Evolutionary conservation across 495 filamentous ascomycete species (phyloP).

Genomic region (Neurospora sp.): DNA sequence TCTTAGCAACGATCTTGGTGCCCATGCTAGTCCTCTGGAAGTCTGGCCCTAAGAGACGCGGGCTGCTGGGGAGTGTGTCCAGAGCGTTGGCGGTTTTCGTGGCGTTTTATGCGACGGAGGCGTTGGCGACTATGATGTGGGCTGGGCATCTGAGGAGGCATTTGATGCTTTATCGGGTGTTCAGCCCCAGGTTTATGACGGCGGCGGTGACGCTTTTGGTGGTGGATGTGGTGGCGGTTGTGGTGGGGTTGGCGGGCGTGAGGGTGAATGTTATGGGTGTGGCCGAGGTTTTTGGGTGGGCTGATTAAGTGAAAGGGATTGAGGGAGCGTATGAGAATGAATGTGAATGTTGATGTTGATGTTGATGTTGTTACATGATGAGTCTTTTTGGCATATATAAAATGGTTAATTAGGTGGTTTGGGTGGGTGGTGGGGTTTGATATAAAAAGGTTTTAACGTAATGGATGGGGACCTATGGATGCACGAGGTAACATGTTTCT

Average conservation of each 20-base stretch:
- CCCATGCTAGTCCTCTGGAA: constrained; percentile 87
- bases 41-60: constrained; percentile 38
- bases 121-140: constrained; percentile 77
- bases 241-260: constrained; percentile 59
- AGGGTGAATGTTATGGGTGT: constrained; percentile 67
- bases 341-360: not conserved
- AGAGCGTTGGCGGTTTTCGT: constrained; percentile 63
- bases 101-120: constrained; percentile 70
- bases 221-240: constrained; percentile 62
- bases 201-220: constrained; percentile 61
- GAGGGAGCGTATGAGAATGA: not conserved
- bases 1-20: constrained; percentile 66
- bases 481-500: not conserved
- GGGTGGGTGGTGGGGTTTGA: not conserved
- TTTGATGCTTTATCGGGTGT: constrained; percentile 96
- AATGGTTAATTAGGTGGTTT: not conserved
- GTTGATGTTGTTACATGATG: not conserved
- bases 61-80: constrained; percentile 56
- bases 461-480: not conserved
- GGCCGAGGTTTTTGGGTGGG: constrained; percentile 82
- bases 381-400: not conserved
- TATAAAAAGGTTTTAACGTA: not conserved
- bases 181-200: constrained; percentile 81
- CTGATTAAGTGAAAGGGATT: not conserved
- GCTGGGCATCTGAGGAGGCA: constrained; percentile 78